A percentile compares a stretch with the other conserved stretches of the same genome.
These are phyloP conservation scores for Pseudogymnoascus sp. DNA, from an alignment of 2,329 filamentous ascomycete genomes.

Conservation along the genomic window DNA sequence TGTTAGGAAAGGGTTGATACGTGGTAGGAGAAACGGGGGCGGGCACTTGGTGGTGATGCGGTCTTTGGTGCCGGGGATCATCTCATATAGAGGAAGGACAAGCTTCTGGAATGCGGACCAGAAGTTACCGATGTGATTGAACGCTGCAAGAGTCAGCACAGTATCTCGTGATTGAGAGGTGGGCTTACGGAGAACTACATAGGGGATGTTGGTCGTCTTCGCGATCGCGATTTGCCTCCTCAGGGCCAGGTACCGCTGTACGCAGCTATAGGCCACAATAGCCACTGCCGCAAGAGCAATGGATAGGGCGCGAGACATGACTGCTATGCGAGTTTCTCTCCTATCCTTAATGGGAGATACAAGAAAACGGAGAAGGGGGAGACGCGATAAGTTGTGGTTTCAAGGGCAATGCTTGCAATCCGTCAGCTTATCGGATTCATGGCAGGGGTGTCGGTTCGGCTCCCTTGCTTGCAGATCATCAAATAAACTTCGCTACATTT, in stretches of 20 bases:
- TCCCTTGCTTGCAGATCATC: neutral
- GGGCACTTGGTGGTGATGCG: slow-evolving; percentile 5
- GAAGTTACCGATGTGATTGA: slow-evolving; percentile 4
- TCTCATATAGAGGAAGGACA: neutral
- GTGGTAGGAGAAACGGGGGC: neutral
- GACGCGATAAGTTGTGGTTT: neutral
- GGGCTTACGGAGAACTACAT: neutral
- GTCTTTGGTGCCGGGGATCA: neutral
- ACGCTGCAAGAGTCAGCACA: neutral
- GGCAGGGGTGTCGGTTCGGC: neutral
- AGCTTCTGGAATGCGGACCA: neutral
- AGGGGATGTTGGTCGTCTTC: neutral
- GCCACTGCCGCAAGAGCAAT: neutral
- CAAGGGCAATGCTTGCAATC: neutral
- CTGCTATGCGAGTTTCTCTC: neutral
- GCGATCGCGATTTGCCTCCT: slow-evolving; percentile 5
- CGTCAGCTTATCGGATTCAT: neutral
- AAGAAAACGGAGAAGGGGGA: neutral
- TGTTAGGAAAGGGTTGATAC: neutral
- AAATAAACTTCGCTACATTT: neutral
- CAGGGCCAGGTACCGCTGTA: neutral
- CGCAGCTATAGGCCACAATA: neutral
- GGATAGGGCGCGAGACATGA: neutral
- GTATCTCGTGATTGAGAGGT: neutral
- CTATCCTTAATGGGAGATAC: neutral